Evolutionary conservation across 1,284 basidiomycete genomes (phyloP).

Genomic region (Lentinula novae-zelandiae): DNA sequence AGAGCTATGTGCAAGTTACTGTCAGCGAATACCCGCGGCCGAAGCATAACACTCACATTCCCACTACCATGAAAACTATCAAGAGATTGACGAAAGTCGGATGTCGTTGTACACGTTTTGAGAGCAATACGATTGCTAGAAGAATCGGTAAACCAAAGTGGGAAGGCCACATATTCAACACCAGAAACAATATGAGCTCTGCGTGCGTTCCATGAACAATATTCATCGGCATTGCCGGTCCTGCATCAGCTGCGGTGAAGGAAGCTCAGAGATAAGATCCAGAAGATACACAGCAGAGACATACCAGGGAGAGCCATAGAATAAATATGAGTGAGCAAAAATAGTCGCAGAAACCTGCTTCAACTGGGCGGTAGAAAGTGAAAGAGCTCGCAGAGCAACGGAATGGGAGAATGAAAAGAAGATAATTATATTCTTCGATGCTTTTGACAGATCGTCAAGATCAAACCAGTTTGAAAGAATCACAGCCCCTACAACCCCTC

Average conservation of each 20-base stretch:
- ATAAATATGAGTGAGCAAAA: slow-evolving; percentile 6
- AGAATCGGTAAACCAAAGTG: slow-evolving; percentile 45
- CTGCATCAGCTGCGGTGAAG: background rate
- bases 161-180: slow-evolving; percentile 47
- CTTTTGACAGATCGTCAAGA: background rate
- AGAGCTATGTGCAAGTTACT: slow-evolving; percentile 20
- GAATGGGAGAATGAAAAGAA: slow-evolving; percentile 7
- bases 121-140: slow-evolving; percentile 33
- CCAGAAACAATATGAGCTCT: slow-evolving; percentile 37
- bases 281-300: background rate
- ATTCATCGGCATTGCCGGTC: slow-evolving; percentile 23
- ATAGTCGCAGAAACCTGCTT: slow-evolving; percentile 12
- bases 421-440: background rate
- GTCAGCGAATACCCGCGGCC: background rate
- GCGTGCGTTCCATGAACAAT: slow-evolving; percentile 38
- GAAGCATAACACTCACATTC: slow-evolving; percentile 28
- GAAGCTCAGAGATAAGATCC: background rate
- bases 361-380: background rate
- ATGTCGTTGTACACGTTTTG: slow-evolving; percentile 40
- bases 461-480: background rate
- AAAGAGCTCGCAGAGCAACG: slow-evolving; percentile 9
- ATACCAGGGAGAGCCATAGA: background rate
- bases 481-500: background rate
- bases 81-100: slow-evolving; percentile 45
- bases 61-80: slow-evolving; percentile 39